Evolutionary conservation across 768 basidiomycete species (phyloP), one percentile per base, ranked within the genome.

Genomic region (Lactifluus piperatus): DNA sequence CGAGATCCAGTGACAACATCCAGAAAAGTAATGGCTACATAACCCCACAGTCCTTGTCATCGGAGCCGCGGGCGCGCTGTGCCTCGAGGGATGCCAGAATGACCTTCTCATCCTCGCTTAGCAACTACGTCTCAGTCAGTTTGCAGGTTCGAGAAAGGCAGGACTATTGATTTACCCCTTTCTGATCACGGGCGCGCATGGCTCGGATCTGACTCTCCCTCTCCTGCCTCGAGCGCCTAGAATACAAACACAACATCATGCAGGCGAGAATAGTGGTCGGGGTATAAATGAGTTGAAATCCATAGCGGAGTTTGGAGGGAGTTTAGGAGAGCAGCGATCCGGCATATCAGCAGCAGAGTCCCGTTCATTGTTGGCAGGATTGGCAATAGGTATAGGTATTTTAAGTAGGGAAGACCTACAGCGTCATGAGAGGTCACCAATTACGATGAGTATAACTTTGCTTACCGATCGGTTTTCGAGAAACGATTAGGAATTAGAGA

Each of bases 181-280:
- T 91, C 78, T 78, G 79, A 5, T 83, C 86, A 41, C 89, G 80
- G 58, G 79, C 84, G 68, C 80, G 75, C 82, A 91, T 82, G 3
- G 84, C 88, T 70, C 79, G 83, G 60, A 81, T 69, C 67, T 77
- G 76, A 65, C 87, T 90, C 67, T 84, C 84, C 67, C 80, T 77
- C 71, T 92, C 90, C 13, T 83, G 84, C 72, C 76, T 84, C 43
- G 87, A 86, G 22, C 88, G 86, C 64, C 88, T 89, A 68, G 57
- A 34, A 53, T 64, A 68, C 60, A 24, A 66, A 71, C 71, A 69
- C 58, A 45, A 55, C 18, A 68, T 88, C 72, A 91, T 59, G 85
- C 85, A 63, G 73, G 71, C 46, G 80, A 80, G 67, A 88, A 89
- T 27, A 91, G 74, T 36, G 86, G 75, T 56, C 77, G 86, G 16